Percentiles rank a stretch among this genome's conserved stretches.
Evolutionary conservation across 2,329 filamentous ascomycete genomes (phyloP).

Genomic region (Pseudomassariella vexata): DNA sequence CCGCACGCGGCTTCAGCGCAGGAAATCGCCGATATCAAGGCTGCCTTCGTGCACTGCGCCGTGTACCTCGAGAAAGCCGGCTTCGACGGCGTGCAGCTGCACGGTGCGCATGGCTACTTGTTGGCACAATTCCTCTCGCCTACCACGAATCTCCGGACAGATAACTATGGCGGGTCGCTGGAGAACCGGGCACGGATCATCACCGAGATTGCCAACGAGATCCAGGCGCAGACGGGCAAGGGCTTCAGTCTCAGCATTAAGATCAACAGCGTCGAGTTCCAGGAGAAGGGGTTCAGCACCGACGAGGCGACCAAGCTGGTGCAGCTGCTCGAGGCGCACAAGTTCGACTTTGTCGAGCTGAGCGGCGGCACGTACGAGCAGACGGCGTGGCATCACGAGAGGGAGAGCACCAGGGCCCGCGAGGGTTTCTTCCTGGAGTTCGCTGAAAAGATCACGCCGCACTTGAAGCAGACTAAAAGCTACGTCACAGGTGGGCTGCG

Average conservation of each 20-base stretch:
- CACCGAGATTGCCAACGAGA: background rate
- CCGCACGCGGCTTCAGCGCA: conserved; percentile 13
- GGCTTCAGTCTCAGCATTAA: conserved; percentile 47
- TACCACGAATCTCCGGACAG: background rate
- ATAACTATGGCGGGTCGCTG: conserved; percentile 1
- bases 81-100: conserved; percentile 26
- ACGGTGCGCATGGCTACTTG: conserved; percentile 1
- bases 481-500: too few species aligned
- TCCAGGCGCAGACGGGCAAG: background rate
- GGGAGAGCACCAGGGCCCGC: conserved; percentile 45
- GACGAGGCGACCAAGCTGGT: conserved; percentile 44
- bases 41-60: conserved; percentile 12
- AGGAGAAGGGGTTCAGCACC: conserved; percentile 40
- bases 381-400: conserved; percentile 41
- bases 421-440: conserved; percentile 54
- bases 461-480: too few species aligned
- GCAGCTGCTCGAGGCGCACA: conserved; percentile 40
- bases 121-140: background rate
- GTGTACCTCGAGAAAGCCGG: conserved; percentile 12
- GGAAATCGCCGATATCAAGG: conserved; percentile 7
- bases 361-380: conserved; percentile 52
- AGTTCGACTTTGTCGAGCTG: conserved; percentile 52
- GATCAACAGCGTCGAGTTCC: conserved; percentile 50
- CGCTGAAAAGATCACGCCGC: conserved; percentile 34
- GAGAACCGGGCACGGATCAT: conserved; percentile 1